Conservation (phyloP, 352 stramenopile genomes). For the Discostella stelligera region DNA sequence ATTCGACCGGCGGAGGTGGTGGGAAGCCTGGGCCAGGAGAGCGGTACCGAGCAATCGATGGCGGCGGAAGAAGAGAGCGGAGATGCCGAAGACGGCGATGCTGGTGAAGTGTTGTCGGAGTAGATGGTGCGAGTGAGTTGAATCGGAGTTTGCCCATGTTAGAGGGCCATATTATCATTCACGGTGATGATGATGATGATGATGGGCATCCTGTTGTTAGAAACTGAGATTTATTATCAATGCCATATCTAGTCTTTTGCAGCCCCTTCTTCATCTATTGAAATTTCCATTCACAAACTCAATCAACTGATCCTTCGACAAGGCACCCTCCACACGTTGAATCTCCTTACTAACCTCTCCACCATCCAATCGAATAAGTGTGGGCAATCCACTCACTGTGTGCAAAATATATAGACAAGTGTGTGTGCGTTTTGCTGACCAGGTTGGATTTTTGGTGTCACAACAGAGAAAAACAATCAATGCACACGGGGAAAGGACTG, state of each 20-base stretch:
- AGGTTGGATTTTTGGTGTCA: not conserved
- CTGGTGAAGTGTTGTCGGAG: conserved; percentile 13
- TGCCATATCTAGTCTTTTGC: not conserved
- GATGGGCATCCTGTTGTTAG: not conserved
- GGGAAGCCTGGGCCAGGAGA: conserved; percentile 55
- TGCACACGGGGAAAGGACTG: not conserved
- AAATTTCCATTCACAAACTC: conserved; percentile 44
- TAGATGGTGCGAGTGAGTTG: not conserved
- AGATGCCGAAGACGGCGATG: not conserved
- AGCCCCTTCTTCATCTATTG: not conserved
- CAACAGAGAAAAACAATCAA: not conserved
- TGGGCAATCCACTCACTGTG: conserved; percentile 64
- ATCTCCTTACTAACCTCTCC: conserved; percentile 56
- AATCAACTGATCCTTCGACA: conserved; percentile 68
- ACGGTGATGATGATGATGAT: too few relatives aligned
- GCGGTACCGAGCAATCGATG: conserved; percentile 10
- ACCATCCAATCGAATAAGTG: conserved; percentile 69
- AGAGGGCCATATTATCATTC: too few relatives aligned
- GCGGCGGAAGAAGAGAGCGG: not conserved
- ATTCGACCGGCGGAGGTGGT: conserved; percentile 59
- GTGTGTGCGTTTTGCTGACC: not conserved
- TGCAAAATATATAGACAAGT: not conserved
- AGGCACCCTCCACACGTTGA: conserved; percentile 69
- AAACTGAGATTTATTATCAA: not conserved
- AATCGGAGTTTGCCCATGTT: conserved; percentile 1